Base-by-base conservation (phyloP, 371 early-diverging fungal species). In the Lichtheimia hyalospora region DNA sequence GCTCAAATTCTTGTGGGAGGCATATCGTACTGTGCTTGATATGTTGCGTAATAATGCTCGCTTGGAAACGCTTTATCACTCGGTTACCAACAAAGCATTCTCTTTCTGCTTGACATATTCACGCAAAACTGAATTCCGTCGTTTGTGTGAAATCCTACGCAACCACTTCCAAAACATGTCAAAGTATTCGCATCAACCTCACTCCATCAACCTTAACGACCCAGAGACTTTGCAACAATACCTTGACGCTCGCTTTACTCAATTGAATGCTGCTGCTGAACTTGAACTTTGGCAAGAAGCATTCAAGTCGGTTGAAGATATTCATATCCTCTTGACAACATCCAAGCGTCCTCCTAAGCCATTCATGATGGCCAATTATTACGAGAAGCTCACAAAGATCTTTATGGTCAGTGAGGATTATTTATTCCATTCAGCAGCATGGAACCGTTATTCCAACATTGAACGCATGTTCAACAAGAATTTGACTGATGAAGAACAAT, bases 271-370 rank as follows among this genome's bases (percentile, higher is more conserved):
- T 25, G 96, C 97, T 52, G 92, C 90, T 52, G 93, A 97, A 76
- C 82, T 99, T 63, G 98, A 99, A 79, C 83, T 97, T 63, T 99
- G 98, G 98, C 98, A 98, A 79, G 98, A 98, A 77, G 96, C 93
- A 27, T 98, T 94, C 88, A 89, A 93, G 62, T 92, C 95, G 10
- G 88, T 96, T 57, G 99, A 99, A 81, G 99, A 99, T 77, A 94
- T 99, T 62, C 91, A 97, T 84, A 89, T 89, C 69, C 79, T 99
- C 63, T 80, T 99, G 64, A 84, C 90, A 61, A 89, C 93, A 71
- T 88, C 94, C 57, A 92, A 96, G 84, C 89, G 92, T 62, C 85
- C 93, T 50, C 94, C 96, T 63, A 94, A 96, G 87, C 85, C 93
- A 18, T 76, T 81, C 66, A 94, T 95, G 89, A 91, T 97, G 90